Base-by-base conservation (phyloP, 805 yeast species). In the Wickerhamiella allomyrinae region DNA sequence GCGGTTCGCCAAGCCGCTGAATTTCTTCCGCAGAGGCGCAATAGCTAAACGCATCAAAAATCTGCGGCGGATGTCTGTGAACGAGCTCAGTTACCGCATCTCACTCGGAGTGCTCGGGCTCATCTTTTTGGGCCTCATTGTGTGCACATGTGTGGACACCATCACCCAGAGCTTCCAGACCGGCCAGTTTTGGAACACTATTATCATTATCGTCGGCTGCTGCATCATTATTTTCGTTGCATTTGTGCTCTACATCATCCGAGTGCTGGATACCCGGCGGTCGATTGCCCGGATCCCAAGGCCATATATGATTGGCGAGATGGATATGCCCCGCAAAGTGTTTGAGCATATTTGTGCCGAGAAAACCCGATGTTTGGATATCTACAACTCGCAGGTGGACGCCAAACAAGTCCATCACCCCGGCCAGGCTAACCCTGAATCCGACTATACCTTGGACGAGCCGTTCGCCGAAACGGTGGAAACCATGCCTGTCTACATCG, bases 121-220 rank as follows among this genome's bases (percentile, higher is more conserved):
- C 25, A 40, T 60, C 29, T 50, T 58, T 20, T 43, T 80, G 17
- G 83, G 77, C 0, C 71, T 86, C 42, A 65, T 77, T 21, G 65
- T 82, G 2, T 81, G 80, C 7, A 65, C 89, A 0, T 94, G 94
- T 0, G 72, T 85, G 13, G 96, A 89, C 59, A 75, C 85, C 23
- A 75, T 86, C 46, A 67, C 68, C 1, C 77, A 72, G 53, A 72
- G 77, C 5, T 71, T 74, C 49, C 68, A 79, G 1, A 65, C 74
- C 10, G 72, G 73, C 46, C 74, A 81, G 51, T 91, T 83, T 1
- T 65, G 83, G 57, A 84, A 86, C 56, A 74, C 89, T 3, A 78
- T 87, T 47, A 83, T 87, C 45, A 83, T 86, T 17, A 74, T 82
- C 7, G 72, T 76, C 36, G 84, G 80, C 6, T 68, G 82, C 52